Evolutionary conservation across 164 flowering plant species (phyloP).

Genomic region (Houttuynia cordata): DNA sequence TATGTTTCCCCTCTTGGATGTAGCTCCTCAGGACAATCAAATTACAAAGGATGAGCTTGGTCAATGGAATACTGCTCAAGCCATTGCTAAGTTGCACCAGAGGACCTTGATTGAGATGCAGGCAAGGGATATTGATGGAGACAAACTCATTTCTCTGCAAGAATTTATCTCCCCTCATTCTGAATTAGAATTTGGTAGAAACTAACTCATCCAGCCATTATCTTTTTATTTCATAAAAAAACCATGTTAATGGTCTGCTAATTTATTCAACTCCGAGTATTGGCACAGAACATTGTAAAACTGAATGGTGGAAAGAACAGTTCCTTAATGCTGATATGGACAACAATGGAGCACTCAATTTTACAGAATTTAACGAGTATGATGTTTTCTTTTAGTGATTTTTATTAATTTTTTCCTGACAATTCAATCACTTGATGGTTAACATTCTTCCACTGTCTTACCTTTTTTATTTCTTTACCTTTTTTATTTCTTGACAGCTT

Average conservation of each 20-base stretch:
- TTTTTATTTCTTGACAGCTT: constrained; percentile 24
- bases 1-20: constrained; percentile 51
- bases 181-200: constrained; percentile 25
- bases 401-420: not conserved
- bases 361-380: constrained; percentile 50
- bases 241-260: no score
- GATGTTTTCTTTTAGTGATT: not conserved
- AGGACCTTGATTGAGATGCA: constrained; percentile 24
- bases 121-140: constrained; percentile 31
- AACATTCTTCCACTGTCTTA: not conserved
- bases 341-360: constrained; percentile 25
- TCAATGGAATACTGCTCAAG: constrained; percentile 33
- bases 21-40: constrained; percentile 29
- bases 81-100: constrained; percentile 22
- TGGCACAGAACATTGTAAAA: constrained; percentile 29
- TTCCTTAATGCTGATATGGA: constrained; percentile 48
- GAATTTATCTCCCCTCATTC: constrained; percentile 42
- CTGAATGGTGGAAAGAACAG: constrained; percentile 58
- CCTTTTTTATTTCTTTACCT: not conserved
- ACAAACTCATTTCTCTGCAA: constrained; percentile 23
- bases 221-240: no score
- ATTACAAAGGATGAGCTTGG: constrained; percentile 34
- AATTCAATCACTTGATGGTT: not conserved
- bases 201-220: no score
- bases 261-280: no score